A percentile compares a stretch with the other conserved stretches of the same genome.
Evolutionary conservation across 331 rosid genomes (phyloP).

Genomic region (Acacia pycnantha): DNA sequence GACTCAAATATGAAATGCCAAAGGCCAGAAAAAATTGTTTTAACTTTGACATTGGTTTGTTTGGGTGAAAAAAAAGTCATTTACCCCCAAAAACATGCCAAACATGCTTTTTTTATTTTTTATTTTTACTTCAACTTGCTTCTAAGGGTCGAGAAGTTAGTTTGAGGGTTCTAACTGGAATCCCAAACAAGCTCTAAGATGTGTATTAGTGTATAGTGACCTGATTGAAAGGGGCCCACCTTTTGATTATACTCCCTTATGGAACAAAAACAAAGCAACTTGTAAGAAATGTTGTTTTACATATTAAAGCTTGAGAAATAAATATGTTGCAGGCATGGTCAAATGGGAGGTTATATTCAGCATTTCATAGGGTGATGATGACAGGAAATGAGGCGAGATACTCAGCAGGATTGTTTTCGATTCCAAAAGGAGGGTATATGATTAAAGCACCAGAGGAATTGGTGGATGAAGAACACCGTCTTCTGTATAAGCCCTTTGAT

Average conservation of each 20-base stretch:
- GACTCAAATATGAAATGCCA: too few species aligned
- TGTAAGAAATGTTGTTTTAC: not conserved
- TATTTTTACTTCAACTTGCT: too few species aligned
- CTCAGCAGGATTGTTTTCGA: conserved; percentile 63
- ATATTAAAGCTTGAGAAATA: not conserved
- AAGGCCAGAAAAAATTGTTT: too few species aligned
- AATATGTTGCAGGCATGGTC: conserved; percentile 67
- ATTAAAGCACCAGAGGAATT: conserved; percentile 68
- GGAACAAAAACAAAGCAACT: not conserved
- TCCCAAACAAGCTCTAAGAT: not conserved
- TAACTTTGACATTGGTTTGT: too few species aligned
- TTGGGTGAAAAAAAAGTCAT: too few species aligned
- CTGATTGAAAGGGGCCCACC: not conserved
- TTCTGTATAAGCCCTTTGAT: conserved; percentile 70
- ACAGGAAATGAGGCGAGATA: conserved; percentile 63
- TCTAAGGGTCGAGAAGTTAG: too few species aligned
- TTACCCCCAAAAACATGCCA: too few species aligned
- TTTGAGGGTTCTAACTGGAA: too few species aligned
- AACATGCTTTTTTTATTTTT: too few species aligned
- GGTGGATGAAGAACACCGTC: conserved; percentile 74
- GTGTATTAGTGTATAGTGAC: not conserved
- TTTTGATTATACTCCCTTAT: too few species aligned
- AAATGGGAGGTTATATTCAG: conserved; percentile 68
- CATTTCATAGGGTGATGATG: conserved; percentile 77
- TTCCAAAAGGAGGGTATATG: conserved; percentile 53